phyloP scores from a whole-genome alignment of 371 early-diverging fungal genomes.

The Circinella minor region DNA sequence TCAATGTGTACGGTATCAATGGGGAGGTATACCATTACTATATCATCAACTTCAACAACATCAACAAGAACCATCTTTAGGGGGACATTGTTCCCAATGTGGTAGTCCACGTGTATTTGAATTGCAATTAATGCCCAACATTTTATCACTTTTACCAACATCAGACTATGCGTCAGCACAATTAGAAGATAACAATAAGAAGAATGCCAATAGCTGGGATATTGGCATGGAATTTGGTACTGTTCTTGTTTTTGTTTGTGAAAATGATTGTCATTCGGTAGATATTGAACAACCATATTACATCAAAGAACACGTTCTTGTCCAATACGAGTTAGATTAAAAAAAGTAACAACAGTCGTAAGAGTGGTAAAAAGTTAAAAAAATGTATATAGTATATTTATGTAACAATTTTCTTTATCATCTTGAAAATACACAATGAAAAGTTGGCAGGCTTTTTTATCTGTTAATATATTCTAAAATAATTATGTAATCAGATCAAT shows the following conservation, averaged over 20 bases:
- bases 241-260: slow-evolving; percentile 82
- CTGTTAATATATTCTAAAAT: too few relatives aligned
- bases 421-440: neutral
- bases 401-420: neutral
- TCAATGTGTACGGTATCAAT: slow-evolving; percentile 86
- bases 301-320: slow-evolving; percentile 68
- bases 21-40: slow-evolving; percentile 73
- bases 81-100: slow-evolving; percentile 74
- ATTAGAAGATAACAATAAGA: slow-evolving; percentile 26
- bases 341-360: neutral
- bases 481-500: too few relatives aligned
- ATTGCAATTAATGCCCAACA: slow-evolving; percentile 91
- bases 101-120: slow-evolving; percentile 83
- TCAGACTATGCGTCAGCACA: slow-evolving; percentile 36
- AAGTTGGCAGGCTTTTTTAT: neutral
- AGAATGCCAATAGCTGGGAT: slow-evolving; percentile 50
- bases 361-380: neutral
- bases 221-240: slow-evolving; percentile 95
- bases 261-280: slow-evolving; percentile 73
- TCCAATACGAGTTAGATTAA: slow-evolving; percentile 71
- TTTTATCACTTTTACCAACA: slow-evolving; percentile 70
- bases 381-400: slow-evolving; percentile 7
- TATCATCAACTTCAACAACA: slow-evolving; percentile 45
- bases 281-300: slow-evolving; percentile 47
- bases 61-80: slow-evolving; percentile 28